A percentile compares a stretch with the other conserved stretches of the same genome.
phyloP scores from a whole-genome alignment of 495 filamentous ascomycete genomes.

The Podospora pseudoanserina region DNA sequence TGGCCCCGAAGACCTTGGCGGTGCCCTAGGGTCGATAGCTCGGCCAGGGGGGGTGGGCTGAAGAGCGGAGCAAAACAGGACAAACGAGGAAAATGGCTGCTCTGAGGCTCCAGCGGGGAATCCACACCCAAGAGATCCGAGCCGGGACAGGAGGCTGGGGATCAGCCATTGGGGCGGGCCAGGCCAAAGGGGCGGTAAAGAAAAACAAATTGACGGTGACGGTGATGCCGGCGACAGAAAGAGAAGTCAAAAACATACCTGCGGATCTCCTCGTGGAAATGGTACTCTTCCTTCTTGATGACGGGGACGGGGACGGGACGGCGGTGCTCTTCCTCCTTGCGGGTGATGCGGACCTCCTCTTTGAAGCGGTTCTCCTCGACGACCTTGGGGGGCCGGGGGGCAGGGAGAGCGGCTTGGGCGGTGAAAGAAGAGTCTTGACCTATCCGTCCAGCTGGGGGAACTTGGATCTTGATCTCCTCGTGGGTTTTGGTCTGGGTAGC shows the following conservation, averaged over 20 bases:
- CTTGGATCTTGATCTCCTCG: conserved; percentile 85
- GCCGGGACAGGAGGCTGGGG: conserved; percentile 1
- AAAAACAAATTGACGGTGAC: neutral
- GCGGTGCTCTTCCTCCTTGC: conserved; percentile 64
- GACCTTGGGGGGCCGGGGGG: conserved; percentile 31
- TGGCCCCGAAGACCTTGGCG: conserved; percentile 15
- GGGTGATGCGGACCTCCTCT: conserved; percentile 75
- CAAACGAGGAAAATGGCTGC: conserved; percentile 1
- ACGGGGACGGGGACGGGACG: conserved; percentile 45
- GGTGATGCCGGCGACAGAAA: conserved; percentile 12
- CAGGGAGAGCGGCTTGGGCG: conserved; percentile 57
- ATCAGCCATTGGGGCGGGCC: neutral
- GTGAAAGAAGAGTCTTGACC: conserved; percentile 70
- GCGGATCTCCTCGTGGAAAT: conserved; percentile 51
- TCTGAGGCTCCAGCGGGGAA: neutral
- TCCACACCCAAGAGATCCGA: neutral
- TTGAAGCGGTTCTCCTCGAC: conserved; percentile 63
- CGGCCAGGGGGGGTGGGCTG: conserved; percentile 7
- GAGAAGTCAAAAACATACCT: conserved; percentile 10
- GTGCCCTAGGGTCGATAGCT: conserved; percentile 14
- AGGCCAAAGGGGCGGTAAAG: conserved; percentile 2
- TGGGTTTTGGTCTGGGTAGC: conserved; percentile 62
- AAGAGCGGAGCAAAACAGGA: conserved; percentile 20
- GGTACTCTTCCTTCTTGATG: conserved; percentile 40
- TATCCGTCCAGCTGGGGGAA: conserved; percentile 91